These are phyloP conservation scores for Crassisporium funariophilum DNA, from an alignment of 768 basidiomycete species.

Conservation along the genomic window DNA sequence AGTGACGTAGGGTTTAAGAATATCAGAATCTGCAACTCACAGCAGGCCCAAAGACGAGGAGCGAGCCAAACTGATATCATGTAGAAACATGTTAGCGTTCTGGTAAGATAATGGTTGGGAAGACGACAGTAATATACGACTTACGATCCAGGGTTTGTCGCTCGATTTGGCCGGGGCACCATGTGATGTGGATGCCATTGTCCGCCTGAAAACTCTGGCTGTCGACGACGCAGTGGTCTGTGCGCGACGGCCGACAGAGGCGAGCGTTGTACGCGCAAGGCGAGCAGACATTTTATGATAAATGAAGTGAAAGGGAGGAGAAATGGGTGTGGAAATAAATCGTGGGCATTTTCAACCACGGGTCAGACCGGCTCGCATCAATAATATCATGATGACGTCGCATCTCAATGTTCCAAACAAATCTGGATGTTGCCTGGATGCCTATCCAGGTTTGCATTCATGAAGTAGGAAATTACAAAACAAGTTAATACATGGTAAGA, in stretches of 20 bases:
- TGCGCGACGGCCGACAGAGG: constrained; percentile 35
- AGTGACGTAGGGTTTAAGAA: constrained; percentile 5
- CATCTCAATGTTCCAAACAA: too few relatives aligned
- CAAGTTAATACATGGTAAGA: background rate
- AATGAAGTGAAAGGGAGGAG: constrained; percentile 9
- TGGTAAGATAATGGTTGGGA: constrained; percentile 7
- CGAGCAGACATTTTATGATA: constrained; percentile 39
- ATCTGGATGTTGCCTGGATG: too few relatives aligned
- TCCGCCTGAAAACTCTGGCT: constrained; percentile 31
- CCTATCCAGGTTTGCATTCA: too few relatives aligned
- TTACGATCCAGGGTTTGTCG: constrained; percentile 49
- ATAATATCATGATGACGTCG: constrained; percentile 14
- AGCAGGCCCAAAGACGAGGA: constrained; percentile 41
- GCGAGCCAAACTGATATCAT: constrained; percentile 39
- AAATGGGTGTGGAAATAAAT: constrained; percentile 10
- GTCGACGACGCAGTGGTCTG: constrained; percentile 24
- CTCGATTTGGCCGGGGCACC: constrained; percentile 32
- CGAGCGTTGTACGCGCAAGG: constrained; percentile 36
- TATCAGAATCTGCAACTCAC: constrained; percentile 28
- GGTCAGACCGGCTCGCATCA: constrained; percentile 38
- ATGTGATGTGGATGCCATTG: constrained; percentile 39
- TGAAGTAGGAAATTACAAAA: background rate
- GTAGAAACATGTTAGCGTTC: constrained; percentile 2
- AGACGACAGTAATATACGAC: constrained; percentile 16
- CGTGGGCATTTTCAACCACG: constrained; percentile 29